Conservation (phyloP, 2,329 filamentous ascomycete genomes). For the Microcyclospora pomicola region DNA sequence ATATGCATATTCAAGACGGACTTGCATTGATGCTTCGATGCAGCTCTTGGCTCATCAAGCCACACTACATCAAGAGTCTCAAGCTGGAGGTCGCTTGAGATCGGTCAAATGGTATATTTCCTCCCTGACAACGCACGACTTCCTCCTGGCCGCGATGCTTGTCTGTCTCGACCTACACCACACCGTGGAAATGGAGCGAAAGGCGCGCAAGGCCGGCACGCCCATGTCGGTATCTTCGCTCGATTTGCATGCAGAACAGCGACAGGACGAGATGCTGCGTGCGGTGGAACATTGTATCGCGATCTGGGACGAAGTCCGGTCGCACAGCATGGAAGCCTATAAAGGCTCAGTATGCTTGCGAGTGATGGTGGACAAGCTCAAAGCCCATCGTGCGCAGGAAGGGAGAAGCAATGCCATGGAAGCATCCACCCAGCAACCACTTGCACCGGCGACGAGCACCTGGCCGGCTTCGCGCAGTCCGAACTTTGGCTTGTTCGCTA, state of each 20-base stretch:
- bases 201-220: conserved; percentile 15
- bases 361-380: conserved; percentile 72
- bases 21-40: conserved; percentile 76
- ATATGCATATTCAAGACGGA: conserved; percentile 70
- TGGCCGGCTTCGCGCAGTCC: conserved; percentile 1
- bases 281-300: conserved; percentile 57
- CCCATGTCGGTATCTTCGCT: conserved; percentile 16
- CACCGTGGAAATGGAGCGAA: conserved; percentile 35
- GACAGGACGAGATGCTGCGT: conserved; percentile 58
- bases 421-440: conserved; percentile 1
- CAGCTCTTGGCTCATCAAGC: conserved; percentile 65
- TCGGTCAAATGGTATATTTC: conserved; percentile 67
- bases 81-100: conserved; percentile 55
- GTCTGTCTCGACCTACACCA: conserved; percentile 72
- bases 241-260: conserved; percentile 31
- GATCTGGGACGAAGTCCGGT: conserved; percentile 69
- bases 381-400: conserved; percentile 28
- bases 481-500: conserved; percentile 18
- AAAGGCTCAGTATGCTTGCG: conserved; percentile 72
- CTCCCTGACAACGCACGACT: conserved; percentile 70
- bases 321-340: conserved; percentile 75
- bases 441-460: not conserved
- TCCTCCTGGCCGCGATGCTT: conserved; percentile 73
- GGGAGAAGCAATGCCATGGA: conserved; percentile 1
- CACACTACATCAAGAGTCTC: conserved; percentile 60